Evolutionary conservation across 2,329 filamentous ascomycete species (phyloP).

Genomic region (Gnomoniopsis smithogilvyi): DNA sequence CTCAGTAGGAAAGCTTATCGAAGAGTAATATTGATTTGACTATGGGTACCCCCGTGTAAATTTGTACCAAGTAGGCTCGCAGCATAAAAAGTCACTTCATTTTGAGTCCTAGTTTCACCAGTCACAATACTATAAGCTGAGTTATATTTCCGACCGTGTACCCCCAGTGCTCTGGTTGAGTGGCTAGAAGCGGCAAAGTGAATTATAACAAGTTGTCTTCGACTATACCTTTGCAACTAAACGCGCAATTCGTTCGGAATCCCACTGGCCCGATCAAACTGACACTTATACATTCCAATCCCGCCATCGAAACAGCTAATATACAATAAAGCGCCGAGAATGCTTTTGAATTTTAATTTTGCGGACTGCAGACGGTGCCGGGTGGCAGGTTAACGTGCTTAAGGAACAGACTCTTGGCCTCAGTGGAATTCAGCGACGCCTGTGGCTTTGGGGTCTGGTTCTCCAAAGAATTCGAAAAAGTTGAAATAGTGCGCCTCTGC

Average conservation of each 20-base stretch:
- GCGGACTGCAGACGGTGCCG: not conserved
- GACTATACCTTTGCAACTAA: not conserved
- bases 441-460: conserved; percentile 43
- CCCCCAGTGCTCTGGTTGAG: no score
- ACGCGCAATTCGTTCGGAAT: not conserved
- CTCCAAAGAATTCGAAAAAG: conserved; percentile 51
- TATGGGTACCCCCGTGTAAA: not conserved
- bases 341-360: conserved; percentile 7
- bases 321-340: conserved; percentile 17
- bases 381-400: not conserved
- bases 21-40: not conserved
- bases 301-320: conserved; percentile 8
- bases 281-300: conserved; percentile 7
- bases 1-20: not conserved
- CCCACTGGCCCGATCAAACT: not conserved
- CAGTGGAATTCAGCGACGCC: conserved; percentile 53
- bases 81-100: not conserved
- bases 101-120: not conserved
- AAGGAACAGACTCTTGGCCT: not conserved
- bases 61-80: not conserved
- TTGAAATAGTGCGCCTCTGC: conserved; percentile 49
- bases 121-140: not conserved
- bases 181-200: not conserved
- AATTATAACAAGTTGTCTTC: not conserved
- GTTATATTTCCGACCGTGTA: not conserved